Base-by-base conservation (phyloP, 306 rosid genomes). In the Abrus precatorius region DNA sequence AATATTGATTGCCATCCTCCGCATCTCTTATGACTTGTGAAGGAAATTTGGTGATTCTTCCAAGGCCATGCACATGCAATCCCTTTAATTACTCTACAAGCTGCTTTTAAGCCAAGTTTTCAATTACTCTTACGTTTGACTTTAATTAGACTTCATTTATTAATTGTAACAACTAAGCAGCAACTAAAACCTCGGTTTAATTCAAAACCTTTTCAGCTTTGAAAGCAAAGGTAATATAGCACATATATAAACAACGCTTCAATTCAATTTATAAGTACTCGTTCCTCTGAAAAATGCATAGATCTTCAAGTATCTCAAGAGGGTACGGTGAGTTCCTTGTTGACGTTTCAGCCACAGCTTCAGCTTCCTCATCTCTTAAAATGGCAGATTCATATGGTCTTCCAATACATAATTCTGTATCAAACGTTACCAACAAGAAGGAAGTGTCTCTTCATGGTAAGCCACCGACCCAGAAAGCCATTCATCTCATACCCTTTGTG, bases 401-500 rank as follows among this genome's bases (percentile, higher is more conserved):
- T 87, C 93, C 97, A 8, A 34, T 85, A 4, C 72, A 78, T 71
- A 78, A 86, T 6, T 43, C 84, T 30, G 12, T 40, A 27, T 72
- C 82, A 13, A 89, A 85, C 32, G 49, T 28, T 49, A 40, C 77
- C 59, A 88, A 88, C 59, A 88, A 88, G 82, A 93, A 93, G 57
- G 97, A 89, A 59, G 67, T 40, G 5, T 30, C 29, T 66, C 55
- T 53, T 54, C 84, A 65, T 32, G 64, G 63, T 14, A 89, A 82
- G 70, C 54, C 83, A 12, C 32, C 78, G 38, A 85, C 88, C 61
- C 83, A 89, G 59, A 86, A 87, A 48, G 88, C 79, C 43, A 48
- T 93, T 88, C 98, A 95, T 80, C 74, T 91, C 11, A 91, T 95
- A 44, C 98, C 97, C 29, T 8, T 93, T 14, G 62, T 90, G 44